Evolutionary conservation across 371 early-diverging fungal genomes (phyloP), one percentile per base, ranked within the genome.

Genomic region (Saksenaea vasiformis): DNA sequence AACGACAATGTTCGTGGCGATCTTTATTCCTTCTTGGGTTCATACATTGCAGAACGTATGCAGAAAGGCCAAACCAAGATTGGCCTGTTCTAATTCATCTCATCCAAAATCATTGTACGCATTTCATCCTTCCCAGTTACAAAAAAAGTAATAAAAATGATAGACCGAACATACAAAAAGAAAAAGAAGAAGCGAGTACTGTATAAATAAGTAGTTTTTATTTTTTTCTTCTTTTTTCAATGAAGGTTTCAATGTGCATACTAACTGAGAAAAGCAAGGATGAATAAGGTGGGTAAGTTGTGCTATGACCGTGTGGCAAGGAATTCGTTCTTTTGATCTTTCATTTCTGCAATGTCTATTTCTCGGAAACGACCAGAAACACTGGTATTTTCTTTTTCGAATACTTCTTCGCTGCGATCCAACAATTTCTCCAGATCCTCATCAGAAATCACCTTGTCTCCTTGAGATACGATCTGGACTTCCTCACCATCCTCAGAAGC

Each of bases 1-100:
- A 85, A 91, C 54, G 87, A 88, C 58, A 93, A 93, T 57, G 86
- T 88, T 11, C 73, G 91, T 26, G 67, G 73, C 13, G 93, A 93
- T 64, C 72, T 93, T 19, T 87, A 88, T 70, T 67, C 60, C 1
- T 78, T 89, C 37, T 60, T 82, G 26, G 75, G 77, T 34, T 58
- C 54, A 19, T 41, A 69, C 37, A 65, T 79, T 61, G 60, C 74
- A 11, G 68, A 72, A 28, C 64, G 78, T 22, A 69, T 77, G 71
- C 70, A 75, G 53, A 61, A 76, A 1, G 71, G 71, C 27, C 68
- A 71, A 54, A 64, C 72, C 13, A 76, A 75, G 43, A 56, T 81
- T 57, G 82, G 76, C 15, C 60, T 81, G 22, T 81, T 78, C 54
- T 81, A 75, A 58, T 51, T 51, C 36, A 60, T 60, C 34, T 22